A percentile compares a stretch with the other conserved stretches of the same genome.
Evolutionary conservation across 179 eudicot species (phyloP).

Genomic region (Carnegiea gigantea): DNA sequence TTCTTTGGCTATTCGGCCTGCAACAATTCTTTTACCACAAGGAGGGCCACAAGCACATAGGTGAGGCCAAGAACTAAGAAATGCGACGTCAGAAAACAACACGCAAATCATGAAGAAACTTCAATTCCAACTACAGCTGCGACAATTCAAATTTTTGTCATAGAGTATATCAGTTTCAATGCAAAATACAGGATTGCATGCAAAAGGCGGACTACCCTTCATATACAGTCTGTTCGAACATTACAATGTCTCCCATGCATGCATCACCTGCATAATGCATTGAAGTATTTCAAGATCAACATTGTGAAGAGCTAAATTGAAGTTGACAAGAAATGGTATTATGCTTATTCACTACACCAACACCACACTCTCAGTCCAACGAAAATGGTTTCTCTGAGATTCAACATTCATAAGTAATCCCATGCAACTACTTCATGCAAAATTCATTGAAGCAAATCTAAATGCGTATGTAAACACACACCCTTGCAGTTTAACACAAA

Average conservation of each 20-base stretch:
- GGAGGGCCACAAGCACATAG: slow-evolving; percentile 48
- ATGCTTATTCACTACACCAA: not conserved
- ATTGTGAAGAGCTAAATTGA: not conserved
- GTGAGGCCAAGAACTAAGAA: slow-evolving; percentile 5
- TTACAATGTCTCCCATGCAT: slow-evolving; percentile 77
- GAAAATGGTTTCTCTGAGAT: not conserved
- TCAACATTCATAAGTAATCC: not conserved
- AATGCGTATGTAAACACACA: slow-evolving; percentile 21
- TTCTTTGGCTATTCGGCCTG: slow-evolving; percentile 87
- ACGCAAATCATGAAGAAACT: not conserved
- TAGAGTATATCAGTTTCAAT: not conserved
- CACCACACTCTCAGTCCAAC: not conserved
- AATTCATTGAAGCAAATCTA: not conserved
- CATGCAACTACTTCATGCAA: not conserved
- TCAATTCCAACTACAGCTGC: too few species aligned
- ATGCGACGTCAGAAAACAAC: not conserved
- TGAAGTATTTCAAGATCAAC: not conserved
- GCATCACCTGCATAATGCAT: slow-evolving; percentile 69
- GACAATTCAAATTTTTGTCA: not conserved
- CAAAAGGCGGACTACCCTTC: slow-evolving; percentile 47
- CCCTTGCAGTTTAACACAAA: slow-evolving; percentile 81
- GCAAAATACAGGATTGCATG: not conserved
- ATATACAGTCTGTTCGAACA: slow-evolving; percentile 83
- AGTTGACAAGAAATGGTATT: not conserved
- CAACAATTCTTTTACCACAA: slow-evolving; percentile 65